These are phyloP conservation scores for Talaromyces sp. DNA, from an alignment of 2,329 filamentous ascomycete genomes.

Conservation along the genomic window DNA sequence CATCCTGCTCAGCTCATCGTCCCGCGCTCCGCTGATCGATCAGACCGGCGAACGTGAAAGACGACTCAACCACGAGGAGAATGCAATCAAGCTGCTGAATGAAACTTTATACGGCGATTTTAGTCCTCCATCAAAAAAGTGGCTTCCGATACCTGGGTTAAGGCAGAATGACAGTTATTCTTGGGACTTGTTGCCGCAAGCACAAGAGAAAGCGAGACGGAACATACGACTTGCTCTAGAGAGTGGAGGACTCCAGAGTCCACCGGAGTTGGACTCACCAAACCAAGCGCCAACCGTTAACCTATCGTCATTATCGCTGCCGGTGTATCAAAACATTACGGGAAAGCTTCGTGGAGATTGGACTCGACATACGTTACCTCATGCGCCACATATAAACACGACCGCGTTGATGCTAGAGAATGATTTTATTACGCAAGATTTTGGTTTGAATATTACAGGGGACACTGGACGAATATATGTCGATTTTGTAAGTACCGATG, in stretches of 20 bases:
- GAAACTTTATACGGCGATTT: conserved; percentile 54
- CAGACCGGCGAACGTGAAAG: conserved; percentile 47
- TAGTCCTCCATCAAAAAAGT: conserved; percentile 43
- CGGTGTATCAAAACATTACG: conserved; percentile 74
- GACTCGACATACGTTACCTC: conserved; percentile 53
- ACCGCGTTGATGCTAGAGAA: conserved; percentile 62
- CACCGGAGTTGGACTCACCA: conserved; percentile 27
- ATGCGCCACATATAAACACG: conserved; percentile 59
- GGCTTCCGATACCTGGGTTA: conserved; percentile 74
- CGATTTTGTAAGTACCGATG: conserved; percentile 58
- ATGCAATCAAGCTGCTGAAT: conserved; percentile 50
- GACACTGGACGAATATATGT: conserved; percentile 65
- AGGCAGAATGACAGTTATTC: conserved; percentile 69
- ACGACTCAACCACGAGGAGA: conserved; percentile 50
- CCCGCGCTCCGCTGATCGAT: conserved; percentile 38
- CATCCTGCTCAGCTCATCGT: conserved; percentile 52
- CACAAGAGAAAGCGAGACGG: conserved; percentile 63
- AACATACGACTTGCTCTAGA: conserved; percentile 43
- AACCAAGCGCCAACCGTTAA: conserved; percentile 30
- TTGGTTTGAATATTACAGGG: conserved; percentile 79
- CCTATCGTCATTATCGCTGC: conserved; percentile 43
- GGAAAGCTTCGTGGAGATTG: conserved; percentile 75
- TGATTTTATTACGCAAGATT: conserved; percentile 65
- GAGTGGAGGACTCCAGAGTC: conserved; percentile 31
- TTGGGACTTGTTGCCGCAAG: conserved; percentile 69